Conservation (phyloP, 305 asterid species). For the Fraxinus ornus region DNA sequence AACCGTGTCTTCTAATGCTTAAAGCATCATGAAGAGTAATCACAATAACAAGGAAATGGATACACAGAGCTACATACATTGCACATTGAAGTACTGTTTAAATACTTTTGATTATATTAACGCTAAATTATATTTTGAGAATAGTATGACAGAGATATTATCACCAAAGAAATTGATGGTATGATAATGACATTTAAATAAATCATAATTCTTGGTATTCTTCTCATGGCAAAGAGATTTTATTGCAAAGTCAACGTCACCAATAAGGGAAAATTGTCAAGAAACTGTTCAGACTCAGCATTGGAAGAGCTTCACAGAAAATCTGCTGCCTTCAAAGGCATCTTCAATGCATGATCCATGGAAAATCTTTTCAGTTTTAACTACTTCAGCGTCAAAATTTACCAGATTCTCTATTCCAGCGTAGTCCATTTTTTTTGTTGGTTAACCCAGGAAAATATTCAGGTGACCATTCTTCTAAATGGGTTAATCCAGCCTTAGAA, state of each 20-base stretch:
- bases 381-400: neutral
- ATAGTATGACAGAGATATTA: neutral
- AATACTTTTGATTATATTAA: neutral
- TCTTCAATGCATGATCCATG: neutral
- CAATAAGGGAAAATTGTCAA: neutral
- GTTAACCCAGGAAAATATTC: neutral
- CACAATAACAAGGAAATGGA: neutral
- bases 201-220: neutral
- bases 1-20: neutral
- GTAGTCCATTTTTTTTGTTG: neutral
- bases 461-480: neutral
- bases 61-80: neutral
- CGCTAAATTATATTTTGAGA: neutral
- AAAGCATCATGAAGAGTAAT: neutral
- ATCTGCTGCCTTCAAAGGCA: neutral
- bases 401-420: neutral
- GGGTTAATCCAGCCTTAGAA: neutral
- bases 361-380: neutral
- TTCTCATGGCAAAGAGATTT: neutral
- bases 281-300: neutral
- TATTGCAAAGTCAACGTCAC: neutral
- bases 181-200: neutral
- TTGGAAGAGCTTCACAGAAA: neutral
- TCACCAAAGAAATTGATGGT: neutral
- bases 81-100: neutral